phyloP scores from a whole-genome alignment of 805 yeast species.

The Candida ponderosae region DNA sequence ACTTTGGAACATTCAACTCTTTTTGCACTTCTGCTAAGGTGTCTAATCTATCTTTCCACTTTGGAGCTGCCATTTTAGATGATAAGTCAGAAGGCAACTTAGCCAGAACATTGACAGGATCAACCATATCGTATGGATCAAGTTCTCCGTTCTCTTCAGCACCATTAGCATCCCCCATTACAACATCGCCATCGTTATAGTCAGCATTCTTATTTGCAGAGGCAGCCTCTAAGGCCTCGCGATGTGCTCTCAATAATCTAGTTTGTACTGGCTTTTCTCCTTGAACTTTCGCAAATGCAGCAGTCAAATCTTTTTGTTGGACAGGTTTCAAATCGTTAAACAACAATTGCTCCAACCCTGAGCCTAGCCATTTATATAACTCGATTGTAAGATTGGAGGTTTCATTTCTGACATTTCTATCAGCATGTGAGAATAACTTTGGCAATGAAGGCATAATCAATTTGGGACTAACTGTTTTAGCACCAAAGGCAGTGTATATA shows the following conservation, averaged over 20 bases:
- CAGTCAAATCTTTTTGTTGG: constrained; percentile 77
- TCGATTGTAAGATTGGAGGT: constrained; percentile 63
- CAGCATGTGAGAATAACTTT: constrained; percentile 77
- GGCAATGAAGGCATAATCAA: constrained; percentile 50
- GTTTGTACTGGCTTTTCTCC: constrained; percentile 40
- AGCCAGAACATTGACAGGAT: constrained; percentile 58
- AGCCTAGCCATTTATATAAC: constrained; percentile 68
- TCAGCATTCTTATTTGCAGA: constrained; percentile 7
- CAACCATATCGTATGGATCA: constrained; percentile 67
- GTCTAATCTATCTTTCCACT: constrained; percentile 93
- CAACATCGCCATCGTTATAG: constrained; percentile 14
- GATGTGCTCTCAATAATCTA: constrained; percentile 48
- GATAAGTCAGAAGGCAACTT: constrained; percentile 60
- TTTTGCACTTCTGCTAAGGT: constrained; percentile 56
- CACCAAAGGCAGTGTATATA: constrained; percentile 49
- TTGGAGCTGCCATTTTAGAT: constrained; percentile 45
- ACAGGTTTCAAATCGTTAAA: constrained; percentile 79
- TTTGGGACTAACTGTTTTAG: constrained; percentile 50
- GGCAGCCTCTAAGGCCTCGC: constrained; percentile 28
- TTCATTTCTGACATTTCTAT: constrained; percentile 76
- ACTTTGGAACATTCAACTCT: constrained; percentile 43
- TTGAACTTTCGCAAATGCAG: constrained; percentile 51
- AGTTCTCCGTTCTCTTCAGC: constrained; percentile 22
- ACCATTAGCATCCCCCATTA: constrained; percentile 18
- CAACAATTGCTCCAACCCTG: constrained; percentile 43